Evolutionary conservation across 768 basidiomycete species (phyloP).

Genomic region (Favolaschia claudopus): DNA sequence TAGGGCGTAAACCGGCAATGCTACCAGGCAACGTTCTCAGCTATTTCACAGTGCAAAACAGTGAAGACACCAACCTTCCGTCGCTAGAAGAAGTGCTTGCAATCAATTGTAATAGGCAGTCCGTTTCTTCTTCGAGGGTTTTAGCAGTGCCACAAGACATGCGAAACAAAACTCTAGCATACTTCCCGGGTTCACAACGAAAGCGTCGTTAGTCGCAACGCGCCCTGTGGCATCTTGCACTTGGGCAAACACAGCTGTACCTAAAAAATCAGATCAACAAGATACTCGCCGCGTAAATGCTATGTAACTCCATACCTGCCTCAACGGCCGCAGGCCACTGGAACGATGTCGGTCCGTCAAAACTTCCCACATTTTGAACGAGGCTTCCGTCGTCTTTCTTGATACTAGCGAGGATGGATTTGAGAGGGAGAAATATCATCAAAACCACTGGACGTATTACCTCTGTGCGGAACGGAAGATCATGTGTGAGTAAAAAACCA

Average conservation of each 20-base stretch:
- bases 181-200: constrained; percentile 10
- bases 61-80: no score
- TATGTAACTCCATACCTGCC: neutral
- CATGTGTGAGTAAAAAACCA: no score
- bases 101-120: neutral
- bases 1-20: no score
- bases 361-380: neutral
- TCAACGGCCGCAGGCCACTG: constrained; percentile 7
- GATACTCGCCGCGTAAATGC: neutral
- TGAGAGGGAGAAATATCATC: neutral
- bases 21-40: no score
- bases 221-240: constrained; percentile 13
- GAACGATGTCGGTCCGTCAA: neutral
- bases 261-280: neutral
- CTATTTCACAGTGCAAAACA: no score
- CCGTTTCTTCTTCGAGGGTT: constrained; percentile 1
- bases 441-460: no score
- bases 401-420: neutral
- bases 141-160: neutral
- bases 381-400: neutral
- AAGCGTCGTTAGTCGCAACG: neutral
- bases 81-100: neutral
- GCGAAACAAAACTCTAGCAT: neutral
- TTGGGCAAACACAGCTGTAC: constrained; percentile 3
- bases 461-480: constrained; percentile 1